Conservation (phyloP, 2,329 filamentous ascomycete species). For the Stagonosporopsis cucurbitacearum region DNA sequence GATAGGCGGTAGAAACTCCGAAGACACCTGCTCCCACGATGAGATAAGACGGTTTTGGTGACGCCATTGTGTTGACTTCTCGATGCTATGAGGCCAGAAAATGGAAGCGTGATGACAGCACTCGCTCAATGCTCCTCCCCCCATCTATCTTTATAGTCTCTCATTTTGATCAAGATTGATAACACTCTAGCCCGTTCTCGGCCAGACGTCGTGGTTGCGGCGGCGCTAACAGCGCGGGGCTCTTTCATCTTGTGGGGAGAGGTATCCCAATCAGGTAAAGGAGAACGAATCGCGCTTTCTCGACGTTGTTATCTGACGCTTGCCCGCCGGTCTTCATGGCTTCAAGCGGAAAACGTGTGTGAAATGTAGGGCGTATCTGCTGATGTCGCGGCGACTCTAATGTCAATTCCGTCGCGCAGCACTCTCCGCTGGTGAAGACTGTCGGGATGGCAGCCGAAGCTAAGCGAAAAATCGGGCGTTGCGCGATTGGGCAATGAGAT, state of each 20-base stretch:
- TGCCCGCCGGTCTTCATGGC: slow-evolving; percentile 32
- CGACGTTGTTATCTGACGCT: slow-evolving; percentile 23
- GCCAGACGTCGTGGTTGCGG: slow-evolving; percentile 24
- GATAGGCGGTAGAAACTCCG: slow-evolving; percentile 49
- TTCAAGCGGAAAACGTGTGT: slow-evolving; percentile 30
- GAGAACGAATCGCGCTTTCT: slow-evolving; percentile 36
- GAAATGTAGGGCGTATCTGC: slow-evolving; percentile 20
- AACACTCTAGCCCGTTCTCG: slow-evolving; percentile 32
- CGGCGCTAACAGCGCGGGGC: slow-evolving; percentile 30
- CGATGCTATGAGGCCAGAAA: slow-evolving; percentile 23
- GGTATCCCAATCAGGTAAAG: slow-evolving; percentile 38
- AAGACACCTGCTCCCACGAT: slow-evolving; percentile 49
- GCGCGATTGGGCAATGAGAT: slow-evolving; percentile 12
- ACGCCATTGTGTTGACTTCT: slow-evolving; percentile 34
- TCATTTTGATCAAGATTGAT: slow-evolving; percentile 15
- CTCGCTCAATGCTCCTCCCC: slow-evolving; percentile 3
- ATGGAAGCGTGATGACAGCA: slow-evolving; percentile 19
- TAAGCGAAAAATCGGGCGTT: slow-evolving; percentile 9
- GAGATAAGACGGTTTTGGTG: slow-evolving; percentile 40
- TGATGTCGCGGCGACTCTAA: slow-evolving; percentile 20
- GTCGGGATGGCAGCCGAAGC: slow-evolving; percentile 1
- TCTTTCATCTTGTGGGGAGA: slow-evolving; percentile 27
- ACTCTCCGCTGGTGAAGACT: neutral
- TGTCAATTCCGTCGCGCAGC: slow-evolving; percentile 15
- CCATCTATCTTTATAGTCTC: slow-evolving; percentile 27